phyloP scores from a whole-genome alignment of 441 rosid species.

The Manihot esculenta region DNA sequence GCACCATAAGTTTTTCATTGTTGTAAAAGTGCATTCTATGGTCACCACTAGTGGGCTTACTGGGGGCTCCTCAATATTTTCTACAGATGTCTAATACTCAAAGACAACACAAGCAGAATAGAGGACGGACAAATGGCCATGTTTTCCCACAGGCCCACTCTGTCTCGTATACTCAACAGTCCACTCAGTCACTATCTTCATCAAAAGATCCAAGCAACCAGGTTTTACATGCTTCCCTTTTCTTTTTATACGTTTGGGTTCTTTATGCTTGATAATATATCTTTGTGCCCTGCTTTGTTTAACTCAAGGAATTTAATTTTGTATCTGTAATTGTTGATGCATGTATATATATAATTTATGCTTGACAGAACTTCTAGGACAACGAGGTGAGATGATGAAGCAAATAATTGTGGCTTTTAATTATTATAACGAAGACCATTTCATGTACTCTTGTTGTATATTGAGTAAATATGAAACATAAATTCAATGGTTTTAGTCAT shows the following conservation, averaged over 20 bases:
- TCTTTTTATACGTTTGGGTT: neutral
- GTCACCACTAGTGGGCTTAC: neutral
- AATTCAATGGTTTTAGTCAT: neutral
- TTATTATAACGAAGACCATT: neutral
- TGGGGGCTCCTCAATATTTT: slow-evolving; percentile 4
- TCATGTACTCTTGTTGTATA: neutral
- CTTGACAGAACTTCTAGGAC: neutral
- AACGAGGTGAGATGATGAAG: neutral
- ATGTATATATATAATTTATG: neutral
- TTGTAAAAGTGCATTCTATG: neutral
- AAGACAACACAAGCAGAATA: slow-evolving; percentile 38
- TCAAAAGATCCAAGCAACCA: slow-evolving; percentile 30
- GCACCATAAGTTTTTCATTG: neutral
- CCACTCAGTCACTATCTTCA: slow-evolving; percentile 18
- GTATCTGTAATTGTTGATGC: neutral
- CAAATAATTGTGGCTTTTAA: no score
- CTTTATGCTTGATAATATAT: neutral
- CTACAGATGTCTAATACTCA: slow-evolving; percentile 43
- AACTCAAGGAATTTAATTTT: neutral
- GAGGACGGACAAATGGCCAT: slow-evolving; percentile 49
- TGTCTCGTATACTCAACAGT: slow-evolving; percentile 20
- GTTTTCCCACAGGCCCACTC: slow-evolving; percentile 34
- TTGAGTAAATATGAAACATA: neutral
- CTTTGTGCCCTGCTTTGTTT: neutral
- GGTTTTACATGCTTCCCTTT: slow-evolving; percentile 15